Percentiles rank a stretch among this genome's conserved stretches.
These are phyloP conservation scores for Adansonia rubrostipa DNA, from an alignment of 441 rosid species.

Conservation along the genomic window DNA sequence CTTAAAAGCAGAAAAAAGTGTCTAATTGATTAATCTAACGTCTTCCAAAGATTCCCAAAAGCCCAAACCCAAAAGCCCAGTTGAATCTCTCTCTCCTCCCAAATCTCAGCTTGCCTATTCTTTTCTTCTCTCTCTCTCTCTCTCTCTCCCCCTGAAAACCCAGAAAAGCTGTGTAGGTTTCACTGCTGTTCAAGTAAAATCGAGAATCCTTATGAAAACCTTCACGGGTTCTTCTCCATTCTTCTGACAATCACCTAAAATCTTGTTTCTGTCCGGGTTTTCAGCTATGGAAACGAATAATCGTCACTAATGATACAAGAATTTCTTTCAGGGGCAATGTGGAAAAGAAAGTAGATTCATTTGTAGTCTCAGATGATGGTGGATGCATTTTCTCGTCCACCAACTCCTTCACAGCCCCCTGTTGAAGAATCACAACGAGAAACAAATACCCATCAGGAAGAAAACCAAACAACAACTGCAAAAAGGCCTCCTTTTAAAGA, in stretches of 20 bases:
- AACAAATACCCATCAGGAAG: conserved; percentile 17
- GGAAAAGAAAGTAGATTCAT: conserved; percentile 30
- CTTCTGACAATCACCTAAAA: not conserved
- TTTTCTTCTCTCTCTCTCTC: conserved; percentile 22
- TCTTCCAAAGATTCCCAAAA: conserved; percentile 39
- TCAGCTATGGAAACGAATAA: conserved; percentile 23
- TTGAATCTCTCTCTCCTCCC: conserved; percentile 29
- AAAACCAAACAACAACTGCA: conserved; percentile 28
- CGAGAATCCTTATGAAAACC: conserved; percentile 30
- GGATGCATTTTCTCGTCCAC: conserved; percentile 64
- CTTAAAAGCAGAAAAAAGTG: not conserved
- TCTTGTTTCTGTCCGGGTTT: conserved; percentile 27
- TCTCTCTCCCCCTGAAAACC: conserved; percentile 16
- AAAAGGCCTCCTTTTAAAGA: conserved; percentile 47
- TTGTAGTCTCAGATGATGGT: conserved; percentile 48
- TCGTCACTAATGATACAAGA: not conserved
- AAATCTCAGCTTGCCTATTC: conserved; percentile 38
- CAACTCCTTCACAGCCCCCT: conserved; percentile 37
- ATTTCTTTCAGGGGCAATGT: conserved; percentile 45
- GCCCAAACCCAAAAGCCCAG: conserved; percentile 43
- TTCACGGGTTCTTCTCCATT: not conserved
- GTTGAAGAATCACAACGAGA: conserved; percentile 17
- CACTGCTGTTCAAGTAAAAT: conserved; percentile 22
- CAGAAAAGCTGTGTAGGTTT: conserved; percentile 20
- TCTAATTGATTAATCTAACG: conserved; percentile 26